Base-by-base conservation (phyloP, 1,139 yeast genomes). In the Geotrichum europaeum region DNA sequence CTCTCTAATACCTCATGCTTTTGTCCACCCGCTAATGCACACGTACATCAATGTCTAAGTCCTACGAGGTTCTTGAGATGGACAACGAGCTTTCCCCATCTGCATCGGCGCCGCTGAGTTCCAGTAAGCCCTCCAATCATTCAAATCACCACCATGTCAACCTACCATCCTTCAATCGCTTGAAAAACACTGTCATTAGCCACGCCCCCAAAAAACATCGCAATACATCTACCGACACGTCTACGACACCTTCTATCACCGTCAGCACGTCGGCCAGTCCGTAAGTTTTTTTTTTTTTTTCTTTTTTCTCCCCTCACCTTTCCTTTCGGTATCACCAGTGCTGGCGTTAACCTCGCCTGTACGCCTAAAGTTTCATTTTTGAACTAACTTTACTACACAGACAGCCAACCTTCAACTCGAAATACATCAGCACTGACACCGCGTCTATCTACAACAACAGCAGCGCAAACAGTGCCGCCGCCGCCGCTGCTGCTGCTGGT, bases 321-420 rank as follows among this genome's bases (percentile, higher is more conserved):
- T 36, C n/a, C 9, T 18, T 22, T 22, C 10, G 3, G 10, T 18
- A 40, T 7, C 47, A n/a, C 47, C 47, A 15, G 47, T 7, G 32
- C 32, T 28, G 32, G 32, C 32, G 32, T 28, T 28, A 28, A 2
- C 32, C 32, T 28, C 10, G 32, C 47, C 13, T 40, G 47, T 40
- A 18, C 20, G 47, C 13, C 24, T 34, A n/a, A 40, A 40, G 47
- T 40, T 40, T 15, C 18, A 40, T 2, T n/a, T 40, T 40, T n/a
- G 5, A 40, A 50, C 53, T 50, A 50, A 50, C 53, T 25, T 40
- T 43, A 24, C 30, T 32, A 32, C 40, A 32, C 40, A 43, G 57
- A 30, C 57, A 51, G 7, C 57, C 60, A 32, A 49, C 57, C 22
- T 57, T 57, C 43, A 57, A 57, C 36, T 49, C 60, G 15, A 55